A percentile compares a stretch with the other conserved stretches of the same genome.
Evolutionary conservation across 2,329 filamentous ascomycete genomes (phyloP).

Genomic region (Botrytis pseudocinerea): DNA sequence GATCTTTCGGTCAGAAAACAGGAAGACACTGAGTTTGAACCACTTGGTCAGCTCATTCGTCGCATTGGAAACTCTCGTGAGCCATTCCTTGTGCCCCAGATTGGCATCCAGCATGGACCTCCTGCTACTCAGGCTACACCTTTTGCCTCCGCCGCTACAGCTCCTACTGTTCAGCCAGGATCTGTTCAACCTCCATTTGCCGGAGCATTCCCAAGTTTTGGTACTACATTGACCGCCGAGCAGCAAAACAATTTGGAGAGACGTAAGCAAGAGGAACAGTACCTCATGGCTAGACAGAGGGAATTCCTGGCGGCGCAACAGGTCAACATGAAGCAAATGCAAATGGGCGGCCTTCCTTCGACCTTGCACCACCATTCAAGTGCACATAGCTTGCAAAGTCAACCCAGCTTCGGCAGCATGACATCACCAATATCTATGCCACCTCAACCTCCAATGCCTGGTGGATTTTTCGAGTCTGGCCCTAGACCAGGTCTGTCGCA

Average conservation of each 20-base stretch:
- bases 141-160: slow-evolving; percentile 42
- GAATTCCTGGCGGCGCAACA: slow-evolving; percentile 90
- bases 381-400: slow-evolving; percentile 92
- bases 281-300: slow-evolving; percentile 92
- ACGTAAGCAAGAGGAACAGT: slow-evolving; percentile 97
- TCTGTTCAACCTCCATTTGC: slow-evolving; percentile 85
- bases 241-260: slow-evolving; percentile 97
- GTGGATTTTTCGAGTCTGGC: slow-evolving; percentile 67
- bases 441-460: slow-evolving; percentile 52
- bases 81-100: slow-evolving; percentile 95
- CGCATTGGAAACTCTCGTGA: slow-evolving; percentile 97
- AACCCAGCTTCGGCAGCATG: slow-evolving; percentile 94
- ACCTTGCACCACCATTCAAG: slow-evolving; percentile 90
- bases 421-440: slow-evolving; percentile 71
- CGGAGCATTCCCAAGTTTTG: slow-evolving; percentile 92
- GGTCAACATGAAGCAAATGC: slow-evolving; percentile 71
- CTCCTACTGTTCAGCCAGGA: slow-evolving; percentile 53
- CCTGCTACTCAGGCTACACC: slow-evolving; percentile 50
- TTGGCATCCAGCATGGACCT: slow-evolving; percentile 87
- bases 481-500: slow-evolving; percentile 47
- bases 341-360: slow-evolving; percentile 52
- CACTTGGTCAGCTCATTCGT: slow-evolving; percentile 88
- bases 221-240: slow-evolving; percentile 91
- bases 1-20: slow-evolving; percentile 93
- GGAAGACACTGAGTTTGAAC: slow-evolving; percentile 92